phyloP scores from a whole-genome alignment of 768 basidiomycete genomes.

The Agaricus blazei region DNA sequence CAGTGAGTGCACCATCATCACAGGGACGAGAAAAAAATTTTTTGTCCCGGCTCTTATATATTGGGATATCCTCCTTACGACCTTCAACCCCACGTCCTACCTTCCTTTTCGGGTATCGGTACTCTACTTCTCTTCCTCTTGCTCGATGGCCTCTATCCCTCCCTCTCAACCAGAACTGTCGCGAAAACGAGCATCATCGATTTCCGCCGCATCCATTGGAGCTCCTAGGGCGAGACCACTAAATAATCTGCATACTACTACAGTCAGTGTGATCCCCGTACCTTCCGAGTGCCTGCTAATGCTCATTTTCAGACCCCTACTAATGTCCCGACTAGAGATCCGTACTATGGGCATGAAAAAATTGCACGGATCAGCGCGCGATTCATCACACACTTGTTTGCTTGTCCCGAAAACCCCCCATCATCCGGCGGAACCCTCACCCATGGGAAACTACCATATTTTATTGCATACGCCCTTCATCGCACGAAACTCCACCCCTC shows the following conservation, averaged over 20 bases:
- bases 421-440: slow-evolving; percentile 37
- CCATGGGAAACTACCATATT: slow-evolving; percentile 63
- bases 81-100: neutral
- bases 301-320: slow-evolving; percentile 19
- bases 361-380: slow-evolving; percentile 65
- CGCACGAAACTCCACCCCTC: slow-evolving; percentile 70
- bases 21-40: slow-evolving; percentile 6
- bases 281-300: slow-evolving; percentile 7
- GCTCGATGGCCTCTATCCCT: slow-evolving; percentile 5
- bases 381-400: slow-evolving; percentile 83
- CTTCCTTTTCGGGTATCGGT: slow-evolving; percentile 8
- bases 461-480: slow-evolving; percentile 85
- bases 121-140: neutral
- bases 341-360: slow-evolving; percentile 73
- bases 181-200: slow-evolving; percentile 4
- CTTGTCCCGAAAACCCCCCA: slow-evolving; percentile 80
- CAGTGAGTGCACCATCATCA: neutral
- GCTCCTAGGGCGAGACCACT: slow-evolving; percentile 9
- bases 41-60: neutral
- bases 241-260: slow-evolving; percentile 5
- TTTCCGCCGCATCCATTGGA: slow-evolving; percentile 3
- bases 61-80: neutral
- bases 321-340: slow-evolving; percentile 34
- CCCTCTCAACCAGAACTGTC: slow-evolving; percentile 6
- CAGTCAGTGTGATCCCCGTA: slow-evolving; percentile 2